Percentiles rank a stretch among this genome's conserved stretches.
Conservation (phyloP, 1,284 basidiomycete genomes). For the Cutaneotrichosporon sp. region DNA sequence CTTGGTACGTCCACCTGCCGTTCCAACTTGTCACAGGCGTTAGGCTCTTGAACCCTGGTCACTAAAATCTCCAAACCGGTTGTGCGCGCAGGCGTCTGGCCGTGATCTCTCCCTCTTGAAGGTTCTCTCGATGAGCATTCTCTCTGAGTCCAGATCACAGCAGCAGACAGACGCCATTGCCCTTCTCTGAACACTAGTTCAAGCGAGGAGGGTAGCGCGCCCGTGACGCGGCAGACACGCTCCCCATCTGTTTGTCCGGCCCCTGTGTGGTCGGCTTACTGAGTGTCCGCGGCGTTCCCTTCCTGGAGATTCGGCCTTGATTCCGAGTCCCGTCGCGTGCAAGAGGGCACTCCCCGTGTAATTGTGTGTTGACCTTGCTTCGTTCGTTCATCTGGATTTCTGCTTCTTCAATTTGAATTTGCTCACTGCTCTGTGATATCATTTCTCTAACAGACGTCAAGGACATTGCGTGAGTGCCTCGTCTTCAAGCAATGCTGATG, state of each 20-base stretch:
- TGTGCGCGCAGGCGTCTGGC: slow-evolving; percentile 10
- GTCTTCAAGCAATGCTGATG: slow-evolving; percentile 20
- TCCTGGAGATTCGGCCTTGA: slow-evolving; percentile 13
- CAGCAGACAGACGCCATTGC: slow-evolving; percentile 12
- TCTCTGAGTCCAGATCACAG: slow-evolving; percentile 23
- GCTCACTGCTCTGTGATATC: slow-evolving; percentile 25
- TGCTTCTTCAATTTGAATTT: slow-evolving; percentile 23
- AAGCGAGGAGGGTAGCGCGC: slow-evolving; percentile 8
- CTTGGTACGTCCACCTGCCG: slow-evolving; percentile 75
- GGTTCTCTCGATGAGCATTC: slow-evolving; percentile 7
- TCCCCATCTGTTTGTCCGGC: slow-evolving; percentile 5
- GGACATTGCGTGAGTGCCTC: slow-evolving; percentile 41
- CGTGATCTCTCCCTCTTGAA: slow-evolving; percentile 8
- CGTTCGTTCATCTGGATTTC: slow-evolving; percentile 13
- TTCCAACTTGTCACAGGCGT: slow-evolving; percentile 32
- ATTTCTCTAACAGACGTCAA: slow-evolving; percentile 46
- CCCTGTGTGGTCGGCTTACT: slow-evolving; percentile 5
- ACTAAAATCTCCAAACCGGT: slow-evolving; percentile 14
- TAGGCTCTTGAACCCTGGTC: slow-evolving; percentile 24
- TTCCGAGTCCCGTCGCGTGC: slow-evolving; percentile 23
- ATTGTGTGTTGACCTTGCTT: slow-evolving; percentile 26
- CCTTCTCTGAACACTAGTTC: neutral
- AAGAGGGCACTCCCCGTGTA: slow-evolving; percentile 26
- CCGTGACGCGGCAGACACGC: slow-evolving; percentile 12
- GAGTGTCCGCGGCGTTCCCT: slow-evolving; percentile 12